These are phyloP conservation scores for Iris macrosiphon DNA, from an alignment of 106 monocot genomes.

Conservation along the genomic window DNA sequence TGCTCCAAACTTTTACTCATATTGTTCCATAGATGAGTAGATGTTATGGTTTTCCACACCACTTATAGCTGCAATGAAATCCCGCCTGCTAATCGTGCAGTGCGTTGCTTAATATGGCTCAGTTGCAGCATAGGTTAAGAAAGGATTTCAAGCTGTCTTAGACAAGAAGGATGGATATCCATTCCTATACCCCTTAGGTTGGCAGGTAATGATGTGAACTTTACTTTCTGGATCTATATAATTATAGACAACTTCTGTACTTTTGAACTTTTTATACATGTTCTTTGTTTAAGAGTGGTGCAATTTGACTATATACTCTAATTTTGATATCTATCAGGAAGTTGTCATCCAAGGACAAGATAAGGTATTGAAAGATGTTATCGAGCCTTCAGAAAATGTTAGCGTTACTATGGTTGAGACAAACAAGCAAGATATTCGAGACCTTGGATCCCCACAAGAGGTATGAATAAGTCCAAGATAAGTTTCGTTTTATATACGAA, in stretches of 20 bases:
- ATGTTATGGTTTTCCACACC: background rate
- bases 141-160: slow-evolving; percentile 70
- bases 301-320: slow-evolving; percentile 11
- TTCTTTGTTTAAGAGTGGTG: slow-evolving; percentile 6
- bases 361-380: slow-evolving; percentile 96
- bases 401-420: slow-evolving; percentile 76
- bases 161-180: slow-evolving; percentile 86
- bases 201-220: slow-evolving; percentile 46
- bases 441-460: slow-evolving; percentile 82
- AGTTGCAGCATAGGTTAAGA: slow-evolving; percentile 86
- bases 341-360: slow-evolving; percentile 84
- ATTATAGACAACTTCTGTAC: background rate
- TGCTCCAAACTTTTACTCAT: background rate
- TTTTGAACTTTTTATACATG: background rate
- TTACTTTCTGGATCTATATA: background rate
- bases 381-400: slow-evolving; percentile 92
- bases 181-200: slow-evolving; percentile 92
- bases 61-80: background rate
- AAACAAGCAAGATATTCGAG: slow-evolving; percentile 63
- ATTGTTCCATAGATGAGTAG: slow-evolving; percentile 3
- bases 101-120: slow-evolving; percentile 40
- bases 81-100: slow-evolving; percentile 10
- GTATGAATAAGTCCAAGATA: slow-evolving; percentile 20
- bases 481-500: too few relatives aligned
- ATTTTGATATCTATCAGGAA: slow-evolving; percentile 58